Percentiles rank a stretch among this genome's conserved stretches.
phyloP scores from a whole-genome alignment of 331 rosid species.

The Cydonia oblonga region DNA sequence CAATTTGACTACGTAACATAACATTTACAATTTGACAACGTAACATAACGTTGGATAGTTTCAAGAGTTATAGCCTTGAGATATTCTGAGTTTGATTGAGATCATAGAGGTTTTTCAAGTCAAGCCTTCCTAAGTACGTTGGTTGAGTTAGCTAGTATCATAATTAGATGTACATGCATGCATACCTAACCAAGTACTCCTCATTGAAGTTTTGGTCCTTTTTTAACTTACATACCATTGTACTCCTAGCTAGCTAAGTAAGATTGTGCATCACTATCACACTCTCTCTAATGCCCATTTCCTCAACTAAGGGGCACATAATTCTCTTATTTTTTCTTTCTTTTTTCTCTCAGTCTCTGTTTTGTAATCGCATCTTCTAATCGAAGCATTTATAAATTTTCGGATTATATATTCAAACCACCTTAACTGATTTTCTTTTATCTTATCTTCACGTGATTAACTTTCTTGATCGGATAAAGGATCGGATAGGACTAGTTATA shows the following conservation, averaged over 20 bases:
- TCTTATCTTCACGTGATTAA: too few species aligned
- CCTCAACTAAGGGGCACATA: neutral
- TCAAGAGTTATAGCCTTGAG: neutral
- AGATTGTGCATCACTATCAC: neutral
- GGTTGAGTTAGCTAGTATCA: too few species aligned
- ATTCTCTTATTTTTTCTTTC: too few species aligned
- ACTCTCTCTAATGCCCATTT: neutral
- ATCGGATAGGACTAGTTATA: too few species aligned
- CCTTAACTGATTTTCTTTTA: accelerated
- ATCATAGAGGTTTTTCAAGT: neutral
- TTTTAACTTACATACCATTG: too few species aligned
- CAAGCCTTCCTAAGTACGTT: neutral
- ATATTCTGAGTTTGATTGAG: neutral
- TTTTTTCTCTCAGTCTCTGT: too few species aligned
- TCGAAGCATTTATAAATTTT: accelerated
- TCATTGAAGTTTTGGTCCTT: too few species aligned
- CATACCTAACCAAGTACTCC: too few species aligned
- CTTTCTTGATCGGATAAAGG: too few species aligned
- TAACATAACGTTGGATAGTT: neutral
- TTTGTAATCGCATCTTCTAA: too few species aligned
- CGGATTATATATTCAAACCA: accelerated
- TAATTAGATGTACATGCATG: too few species aligned
- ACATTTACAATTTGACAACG: neutral
- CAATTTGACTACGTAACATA: neutral
- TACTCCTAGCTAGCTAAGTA: neutral